Conservation (phyloP, 2,329 filamentous ascomycete species). For the Ceratocystis albifundus region DNA sequence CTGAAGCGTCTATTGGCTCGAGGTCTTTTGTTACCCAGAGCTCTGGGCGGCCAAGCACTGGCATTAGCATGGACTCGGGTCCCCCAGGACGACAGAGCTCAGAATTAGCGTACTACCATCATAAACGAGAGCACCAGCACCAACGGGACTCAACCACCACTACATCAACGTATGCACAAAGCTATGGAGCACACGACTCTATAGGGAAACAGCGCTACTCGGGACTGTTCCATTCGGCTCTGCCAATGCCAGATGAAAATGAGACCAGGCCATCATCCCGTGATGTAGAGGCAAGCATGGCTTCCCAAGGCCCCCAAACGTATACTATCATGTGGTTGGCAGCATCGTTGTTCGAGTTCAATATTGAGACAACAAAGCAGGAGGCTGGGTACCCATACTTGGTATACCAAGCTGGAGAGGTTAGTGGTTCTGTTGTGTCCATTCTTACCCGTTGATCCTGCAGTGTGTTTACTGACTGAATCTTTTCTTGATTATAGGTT, state of each 20-base stretch:
- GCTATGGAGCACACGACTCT: conserved; percentile 24
- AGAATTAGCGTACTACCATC: conserved; percentile 37
- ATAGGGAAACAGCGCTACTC: conserved; percentile 39
- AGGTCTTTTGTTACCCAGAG: conserved; percentile 36
- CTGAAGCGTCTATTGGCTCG: conserved; percentile 30
- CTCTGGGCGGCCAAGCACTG: conserved; percentile 45
- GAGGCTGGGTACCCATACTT: conserved; percentile 94
- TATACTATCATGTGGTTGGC: conserved; percentile 79
- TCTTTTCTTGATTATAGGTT: conserved; percentile 39
- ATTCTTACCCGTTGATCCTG: neutral
- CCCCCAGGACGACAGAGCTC: conserved; percentile 39
- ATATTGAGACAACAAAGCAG: conserved; percentile 81
- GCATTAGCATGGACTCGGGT: conserved; percentile 41
- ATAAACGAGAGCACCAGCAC: conserved; percentile 10
- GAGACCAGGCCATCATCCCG: conserved; percentile 35
- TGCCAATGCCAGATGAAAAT: conserved; percentile 62
- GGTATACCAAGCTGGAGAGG: conserved; percentile 87
- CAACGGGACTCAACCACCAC: conserved; percentile 40
- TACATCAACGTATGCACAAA: conserved; percentile 41
- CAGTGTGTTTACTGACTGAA: conserved; percentile 8
- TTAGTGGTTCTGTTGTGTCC: conserved; percentile 32
- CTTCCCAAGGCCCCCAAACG: conserved; percentile 29
- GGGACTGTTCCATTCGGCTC: conserved; percentile 73
- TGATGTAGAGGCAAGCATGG: conserved; percentile 2
- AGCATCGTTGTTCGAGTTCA: conserved; percentile 91